Base-by-base conservation (phyloP, 768 basidiomycete genomes). In the Coprinopsis sp. region DNA sequence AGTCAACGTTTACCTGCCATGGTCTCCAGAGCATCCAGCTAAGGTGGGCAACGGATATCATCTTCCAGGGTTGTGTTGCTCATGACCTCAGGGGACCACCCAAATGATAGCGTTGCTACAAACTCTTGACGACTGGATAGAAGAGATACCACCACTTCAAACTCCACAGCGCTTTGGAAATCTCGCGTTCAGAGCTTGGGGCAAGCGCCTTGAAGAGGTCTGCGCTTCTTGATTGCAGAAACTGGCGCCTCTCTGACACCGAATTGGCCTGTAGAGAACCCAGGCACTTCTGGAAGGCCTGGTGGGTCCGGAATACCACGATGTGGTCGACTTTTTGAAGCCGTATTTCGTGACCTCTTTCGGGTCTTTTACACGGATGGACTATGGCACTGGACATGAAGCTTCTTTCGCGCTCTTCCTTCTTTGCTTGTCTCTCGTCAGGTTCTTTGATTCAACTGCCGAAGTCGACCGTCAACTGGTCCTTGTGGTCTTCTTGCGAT, bases 351-450 rank as follows among this genome's bases (percentile, higher is more conserved):
- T 87, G 44, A 72, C 80, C 2, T 85, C 92, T 1, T 97, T 98
- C 62, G 96, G 96, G 6, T 92, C 88, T 3, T 87, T 91, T 57
- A 76, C 78, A 11, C 80, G 96, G 45, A 81, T 98, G 69, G 96
- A 99, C 71, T 98, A 97, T 60, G 95, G 96, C 1, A 92, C 91
- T 3, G 96, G 96, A 1, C 96, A 99, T 57, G 96, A 98, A 69
- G 77, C 91, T 0, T 84, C 88, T 0, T 97, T 96, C 59, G 79
- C 78, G 6, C 67, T 94, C 14, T 87, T 91, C 50, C 73, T 97
- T 6, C 71, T 87, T 11, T 78, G 76, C 51, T 72, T 91, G 44
- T 73, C 79, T n/a, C 78, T 90, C 29, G 62, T 83, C 24, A 77
- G 87, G 6, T 79, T 86, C 56, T 71, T 86, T 44, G 59, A 77